Conservation (phyloP, 345 rosid species). For the Acer saccharum region DNA sequence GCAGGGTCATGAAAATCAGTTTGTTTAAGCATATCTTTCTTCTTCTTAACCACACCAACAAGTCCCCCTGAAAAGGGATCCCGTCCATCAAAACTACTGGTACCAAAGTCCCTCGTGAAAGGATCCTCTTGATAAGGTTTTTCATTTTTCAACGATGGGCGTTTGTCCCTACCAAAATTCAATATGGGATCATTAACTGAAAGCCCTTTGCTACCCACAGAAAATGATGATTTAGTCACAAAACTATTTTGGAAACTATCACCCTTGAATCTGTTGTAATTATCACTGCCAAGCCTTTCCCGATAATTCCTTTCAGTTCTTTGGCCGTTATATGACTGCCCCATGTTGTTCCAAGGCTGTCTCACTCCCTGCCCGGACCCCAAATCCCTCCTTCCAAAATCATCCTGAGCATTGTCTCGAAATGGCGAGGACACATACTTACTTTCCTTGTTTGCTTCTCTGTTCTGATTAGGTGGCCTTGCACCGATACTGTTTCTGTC, state of each 20-base stretch:
- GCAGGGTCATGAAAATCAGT: constrained; percentile 90
- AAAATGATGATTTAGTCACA: constrained; percentile 46
- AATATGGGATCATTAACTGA: constrained; percentile 48
- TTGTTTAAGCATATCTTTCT: constrained; percentile 71
- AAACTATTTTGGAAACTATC: constrained; percentile 42
- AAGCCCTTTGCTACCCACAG: constrained; percentile 45
- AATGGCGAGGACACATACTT: constrained; percentile 44
- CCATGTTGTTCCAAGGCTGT: constrained; percentile 56
- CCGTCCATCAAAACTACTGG: constrained; percentile 59
- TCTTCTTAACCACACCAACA: constrained; percentile 76
- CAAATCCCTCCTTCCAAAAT: constrained; percentile 58
- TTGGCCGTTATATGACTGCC: constrained; percentile 47
- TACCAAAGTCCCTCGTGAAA: constrained; percentile 59
- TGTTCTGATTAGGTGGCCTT: constrained; percentile 49
- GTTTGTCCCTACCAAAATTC: constrained; percentile 66
- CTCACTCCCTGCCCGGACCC: constrained; percentile 61
- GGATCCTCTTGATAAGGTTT: constrained; percentile 73
- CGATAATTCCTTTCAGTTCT: constrained; percentile 44
- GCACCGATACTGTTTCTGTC: constrained; percentile 45
- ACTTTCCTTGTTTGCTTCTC: constrained; percentile 58
- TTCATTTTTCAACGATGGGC: constrained; percentile 56
- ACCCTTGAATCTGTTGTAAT: constrained; percentile 49
- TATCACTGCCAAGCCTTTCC: constrained; percentile 55
- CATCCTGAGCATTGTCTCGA: constrained; percentile 52
- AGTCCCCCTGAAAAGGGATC: constrained; percentile 72